Conservation (phyloP, 129 eudicot genomes). For the Helianthus annuus region HanXRQr2.0-SUNRISE NC_035446.2:108900795-108901294, state of each 20-base stretch:
- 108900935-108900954: slow-evolving; percentile 27
- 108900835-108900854: slow-evolving; percentile 36
- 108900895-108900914: slow-evolving; percentile 36
- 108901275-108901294: too few relatives aligned
- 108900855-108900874: slow-evolving; percentile 17
- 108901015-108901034: slow-evolving; percentile 25
- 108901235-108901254: too few relatives aligned
- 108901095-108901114: neutral
- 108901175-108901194: neutral
- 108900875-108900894: slow-evolving; percentile 32
- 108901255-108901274: too few relatives aligned
- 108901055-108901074: slow-evolving; percentile 38
- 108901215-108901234: neutral
- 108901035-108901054: slow-evolving; percentile 45
- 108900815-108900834: slow-evolving; percentile 33
- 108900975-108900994: slow-evolving; percentile 28
- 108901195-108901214: neutral
- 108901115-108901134: neutral
- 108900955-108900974: slow-evolving; percentile 8
- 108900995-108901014: slow-evolving; percentile 48
- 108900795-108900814: too few relatives aligned
- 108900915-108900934: slow-evolving; percentile 37
- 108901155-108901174: neutral
- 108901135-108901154: neutral
- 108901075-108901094: too few relatives aligned